phyloP scores from a whole-genome alignment of 148 eudicot genomes.

The Beta vulgaris region DNA sequence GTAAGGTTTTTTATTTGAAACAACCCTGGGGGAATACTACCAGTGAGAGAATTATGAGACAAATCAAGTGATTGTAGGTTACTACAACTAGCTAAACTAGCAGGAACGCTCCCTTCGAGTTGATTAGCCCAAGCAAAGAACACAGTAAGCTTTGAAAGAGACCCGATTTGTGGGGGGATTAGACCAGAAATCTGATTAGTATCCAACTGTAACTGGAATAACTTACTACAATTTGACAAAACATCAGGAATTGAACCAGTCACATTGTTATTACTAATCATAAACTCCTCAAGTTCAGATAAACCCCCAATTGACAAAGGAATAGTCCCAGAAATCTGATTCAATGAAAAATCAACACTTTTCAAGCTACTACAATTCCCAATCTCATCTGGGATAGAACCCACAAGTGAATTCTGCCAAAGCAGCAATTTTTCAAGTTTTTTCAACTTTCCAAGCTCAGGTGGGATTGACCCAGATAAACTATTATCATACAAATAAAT shows the following conservation, averaged over 20 bases:
- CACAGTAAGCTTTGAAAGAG: constrained; percentile 41
- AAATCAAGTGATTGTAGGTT: constrained; percentile 61
- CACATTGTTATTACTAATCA: constrained; percentile 75
- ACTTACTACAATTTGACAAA: constrained; percentile 46
- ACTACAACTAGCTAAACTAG: constrained; percentile 44
- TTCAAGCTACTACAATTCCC: constrained; percentile 61
- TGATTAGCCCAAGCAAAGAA: constrained; percentile 84
- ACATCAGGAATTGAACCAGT: constrained; percentile 68
- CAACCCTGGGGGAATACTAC: constrained; percentile 49
- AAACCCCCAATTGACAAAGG: constrained; percentile 59
- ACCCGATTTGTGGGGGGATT: constrained; percentile 56
- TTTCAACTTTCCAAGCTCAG: constrained; percentile 53
- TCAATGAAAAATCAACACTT: constrained; percentile 63
- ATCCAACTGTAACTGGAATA: constrained; percentile 64
- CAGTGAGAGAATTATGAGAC: constrained; percentile 66
- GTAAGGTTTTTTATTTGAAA: constrained; percentile 61
- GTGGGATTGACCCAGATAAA: constrained; percentile 61
- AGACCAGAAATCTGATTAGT: constrained; percentile 68
- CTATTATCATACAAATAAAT: constrained; percentile 65
- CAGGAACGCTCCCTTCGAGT: constrained; percentile 73
- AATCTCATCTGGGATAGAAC: constrained; percentile 55
- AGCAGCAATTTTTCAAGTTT: constrained; percentile 51
- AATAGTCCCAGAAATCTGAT: constrained; percentile 57
- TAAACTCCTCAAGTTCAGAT: constrained; percentile 52
- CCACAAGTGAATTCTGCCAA: constrained; percentile 67